Evolutionary conservation across 495 filamentous ascomycete species (phyloP), one percentile per base, ranked within the genome.

Genomic region (Cryomyces minteri): DNA sequence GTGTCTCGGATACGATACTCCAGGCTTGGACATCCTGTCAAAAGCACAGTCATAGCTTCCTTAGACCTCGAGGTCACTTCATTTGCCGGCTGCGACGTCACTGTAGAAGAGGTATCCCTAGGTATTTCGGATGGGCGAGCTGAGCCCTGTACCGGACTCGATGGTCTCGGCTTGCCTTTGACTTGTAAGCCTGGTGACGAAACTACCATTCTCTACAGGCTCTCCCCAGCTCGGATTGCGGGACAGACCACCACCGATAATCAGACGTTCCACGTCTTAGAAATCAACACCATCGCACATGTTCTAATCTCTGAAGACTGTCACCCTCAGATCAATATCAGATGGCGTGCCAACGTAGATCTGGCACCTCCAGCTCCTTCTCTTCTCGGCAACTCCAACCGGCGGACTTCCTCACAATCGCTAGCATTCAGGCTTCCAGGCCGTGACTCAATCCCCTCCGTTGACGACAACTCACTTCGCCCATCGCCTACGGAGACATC

Each of bases 11-110:
- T 94, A 40, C 71, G 84, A 31, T 93, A 92, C 57, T 77, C 84
- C 14, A 81, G 77, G 48, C 72, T 74, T 6, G 70, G 71, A 5
- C 70, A 76, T 18, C 67, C 72, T 70, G 74, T 28, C 69, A 52
- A 50, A 28, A 50, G 51, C 12, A 41, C 75, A 25, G 69, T 88
- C 0, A 72, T 92, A 40, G 87, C 88, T 18, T 80, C 82, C 42
- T 68, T 95, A 12, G 87, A 94, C 59, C 66, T 94, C 43, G 88
- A 95, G 60, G 79, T 92, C 44, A 88, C 84, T 0, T 78, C 85
- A 18, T 87, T 84, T 49, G 73, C 84, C 41, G 74, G 76, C 34
- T 84, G 76, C 52, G 76, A 82, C 55, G 74, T 87, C 40, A 57
- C 62, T 5, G 72, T 96, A 31, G 67, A 80, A 43, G 71, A 73